Percentiles rank a stretch among this genome's conserved stretches.
These are phyloP conservation scores for Claviceps sp. DNA, from an alignment of 2,329 filamentous ascomycete species.

Conservation along the genomic window DNA sequence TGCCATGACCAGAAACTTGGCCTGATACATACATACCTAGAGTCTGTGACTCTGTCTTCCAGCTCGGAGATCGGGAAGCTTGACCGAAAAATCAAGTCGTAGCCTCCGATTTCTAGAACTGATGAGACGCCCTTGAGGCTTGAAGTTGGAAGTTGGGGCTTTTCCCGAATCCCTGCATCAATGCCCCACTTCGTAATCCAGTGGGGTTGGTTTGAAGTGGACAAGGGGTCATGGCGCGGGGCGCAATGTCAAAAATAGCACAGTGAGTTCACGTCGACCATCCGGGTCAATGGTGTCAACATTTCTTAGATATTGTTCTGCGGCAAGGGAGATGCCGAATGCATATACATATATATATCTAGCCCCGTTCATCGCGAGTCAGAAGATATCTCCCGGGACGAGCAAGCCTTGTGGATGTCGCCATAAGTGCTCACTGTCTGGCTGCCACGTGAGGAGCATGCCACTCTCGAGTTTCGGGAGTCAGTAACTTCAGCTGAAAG, in stretches of 20 bases:
- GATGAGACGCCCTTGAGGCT: not conserved
- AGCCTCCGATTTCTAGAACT: too few species aligned
- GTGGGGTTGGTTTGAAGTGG: not conserved
- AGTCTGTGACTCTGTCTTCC: too few species aligned
- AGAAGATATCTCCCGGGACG: not conserved
- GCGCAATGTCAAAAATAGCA: constrained; percentile 5
- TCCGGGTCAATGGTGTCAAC: not conserved
- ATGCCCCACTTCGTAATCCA: not conserved
- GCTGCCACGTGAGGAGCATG: too few species aligned
- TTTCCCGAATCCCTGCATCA: not conserved
- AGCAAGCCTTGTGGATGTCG: not conserved
- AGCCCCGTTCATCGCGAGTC: not conserved
- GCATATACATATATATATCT: too few species aligned
- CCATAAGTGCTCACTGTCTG: not conserved
- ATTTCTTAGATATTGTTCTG: not conserved
- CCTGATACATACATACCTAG: too few species aligned
- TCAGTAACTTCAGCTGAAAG: too few species aligned
- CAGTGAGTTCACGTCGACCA: not conserved
- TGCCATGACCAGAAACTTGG: too few species aligned
- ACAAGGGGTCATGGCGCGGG: not conserved
- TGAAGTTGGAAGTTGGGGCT: too few species aligned
- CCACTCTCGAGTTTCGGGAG: too few species aligned
- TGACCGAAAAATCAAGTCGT: too few species aligned
- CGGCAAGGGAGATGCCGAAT: not conserved
- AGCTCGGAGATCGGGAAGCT: too few species aligned